Evolutionary conservation across 2,329 filamentous ascomycete species (phyloP), one percentile per base, ranked within the genome.

Genomic region (Aspergillus sp.): DNA sequence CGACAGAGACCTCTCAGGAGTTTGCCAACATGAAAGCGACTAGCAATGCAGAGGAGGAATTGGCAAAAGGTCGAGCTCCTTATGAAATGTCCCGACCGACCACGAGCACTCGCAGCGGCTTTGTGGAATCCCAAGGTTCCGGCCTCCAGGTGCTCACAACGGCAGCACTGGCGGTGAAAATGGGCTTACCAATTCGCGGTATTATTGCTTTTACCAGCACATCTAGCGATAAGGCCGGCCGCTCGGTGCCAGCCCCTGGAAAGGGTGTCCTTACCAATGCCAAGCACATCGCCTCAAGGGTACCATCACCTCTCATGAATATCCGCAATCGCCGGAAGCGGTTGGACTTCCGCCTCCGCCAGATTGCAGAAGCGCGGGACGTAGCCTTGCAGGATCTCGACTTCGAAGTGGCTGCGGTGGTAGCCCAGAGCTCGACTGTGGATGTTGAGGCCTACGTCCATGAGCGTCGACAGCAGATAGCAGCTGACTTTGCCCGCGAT

Each of bases 21-120:
- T 98, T 98, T 75, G 93, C 93, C 82, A 97, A 97, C 83, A 98
- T 98, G 94, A 95, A 96, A 80, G 93, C 93, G 58, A 97, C 93
- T 55, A 96, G 91, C 85, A 97, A 96, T 73, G 92, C 92, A 32
- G 88, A 96, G 60, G 92, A 96, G 67, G 94, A 98, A 77, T 90
- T 97, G 67, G 90, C 87, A 7, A 93, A 96, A 70, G 94, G 94
- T 52, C 90, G 94, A 66, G 96, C 92, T 47, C 92, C 94, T 13
- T 86, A 88, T 77, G 94, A 98, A 79, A 97, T 98, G 93, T 97
- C 94, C 44, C 89, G 94, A 61, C 94, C 94, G 4, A 94, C 92
- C 7, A 96, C 94, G 27, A 97, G 92, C 1, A 97, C 93, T 64
- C 86, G 94, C 77, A 94, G 92, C 70, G 94, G 94, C 55, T 98